These are phyloP conservation scores for Raphanus sativus DNA, from an alignment of 345 rosid species.

Conservation along the genomic window DNA sequence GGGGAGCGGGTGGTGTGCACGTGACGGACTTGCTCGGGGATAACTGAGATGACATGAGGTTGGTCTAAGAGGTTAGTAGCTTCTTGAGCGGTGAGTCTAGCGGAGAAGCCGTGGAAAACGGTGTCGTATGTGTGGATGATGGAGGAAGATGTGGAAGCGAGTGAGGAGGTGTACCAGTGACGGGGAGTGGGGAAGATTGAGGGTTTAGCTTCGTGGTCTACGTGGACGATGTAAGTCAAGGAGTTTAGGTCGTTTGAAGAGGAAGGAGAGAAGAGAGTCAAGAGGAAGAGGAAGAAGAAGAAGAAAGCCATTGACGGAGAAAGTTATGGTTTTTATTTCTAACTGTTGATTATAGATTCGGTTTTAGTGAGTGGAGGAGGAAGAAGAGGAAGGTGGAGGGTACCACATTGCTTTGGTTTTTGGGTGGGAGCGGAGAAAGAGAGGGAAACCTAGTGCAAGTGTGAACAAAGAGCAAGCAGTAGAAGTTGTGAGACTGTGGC, in stretches of 20 bases:
- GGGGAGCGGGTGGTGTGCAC: conserved; percentile 92
- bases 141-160: conserved; percentile 32
- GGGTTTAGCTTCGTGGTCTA: conserved; percentile 68
- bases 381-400: conserved; percentile 25
- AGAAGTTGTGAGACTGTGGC: conserved; percentile 18
- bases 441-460: conserved; percentile 15
- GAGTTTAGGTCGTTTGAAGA: conserved; percentile 30
- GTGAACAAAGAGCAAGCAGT: conserved; percentile 30
- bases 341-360: neutral
- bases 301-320: conserved; percentile 38
- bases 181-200: conserved; percentile 77
- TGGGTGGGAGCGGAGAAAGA: conserved; percentile 22
- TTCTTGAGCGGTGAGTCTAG: conserved; percentile 52
- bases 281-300: conserved; percentile 24
- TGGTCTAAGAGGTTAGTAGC: conserved; percentile 47
- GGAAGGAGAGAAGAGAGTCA: conserved; percentile 28
- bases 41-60: conserved; percentile 61
- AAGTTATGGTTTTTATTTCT: neutral
- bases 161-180: conserved; percentile 81
- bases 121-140: conserved; percentile 82
- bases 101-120: conserved; percentile 94
- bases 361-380: conserved; percentile 28
- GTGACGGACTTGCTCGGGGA: conserved; percentile 73
- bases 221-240: conserved; percentile 55
- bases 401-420: conserved; percentile 32